Percentiles rank a stretch among this genome's conserved stretches.
Evolutionary conservation across 257 asterid species (phyloP).

Genomic region (Parsonsia alboflavescens): DNA sequence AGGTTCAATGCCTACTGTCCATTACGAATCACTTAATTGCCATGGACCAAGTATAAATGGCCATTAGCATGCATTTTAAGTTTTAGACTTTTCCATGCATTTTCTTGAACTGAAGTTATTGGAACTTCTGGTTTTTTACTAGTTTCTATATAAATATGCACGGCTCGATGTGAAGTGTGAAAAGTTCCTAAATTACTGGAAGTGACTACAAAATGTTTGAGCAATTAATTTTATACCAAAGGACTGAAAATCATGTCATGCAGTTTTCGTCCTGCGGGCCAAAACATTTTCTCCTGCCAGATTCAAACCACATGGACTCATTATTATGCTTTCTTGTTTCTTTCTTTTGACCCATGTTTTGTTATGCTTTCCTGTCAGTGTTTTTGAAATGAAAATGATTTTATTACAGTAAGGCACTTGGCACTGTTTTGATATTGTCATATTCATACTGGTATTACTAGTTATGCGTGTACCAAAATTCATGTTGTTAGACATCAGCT

Average conservation of each 20-base stretch:
- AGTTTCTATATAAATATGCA: background rate
- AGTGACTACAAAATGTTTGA: background rate
- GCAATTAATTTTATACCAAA: background rate
- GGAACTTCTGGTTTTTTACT: background rate
- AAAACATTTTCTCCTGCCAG: background rate
- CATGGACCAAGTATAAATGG: background rate
- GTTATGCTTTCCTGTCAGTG: background rate
- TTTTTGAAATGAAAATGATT: no score
- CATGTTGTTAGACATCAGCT: background rate
- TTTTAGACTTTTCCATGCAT: background rate
- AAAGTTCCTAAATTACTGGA: background rate
- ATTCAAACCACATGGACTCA: background rate
- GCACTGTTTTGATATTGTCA: no score
- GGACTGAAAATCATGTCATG: constrained; percentile 1
- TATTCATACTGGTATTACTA: no score
- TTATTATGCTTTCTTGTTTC: background rate
- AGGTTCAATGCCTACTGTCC: background rate
- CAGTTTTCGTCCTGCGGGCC: background rate
- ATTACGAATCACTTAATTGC: background rate
- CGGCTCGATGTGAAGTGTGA: no score
- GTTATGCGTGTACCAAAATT: no score
- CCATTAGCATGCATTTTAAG: background rate
- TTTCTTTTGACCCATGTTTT: no score
- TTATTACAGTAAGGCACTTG: no score
- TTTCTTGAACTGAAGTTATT: background rate